Evolutionary conservation across 2,329 filamentous ascomycete species (phyloP), one percentile per base, ranked within the genome.

Genomic region (Pestalotiopsis fici): DNA sequence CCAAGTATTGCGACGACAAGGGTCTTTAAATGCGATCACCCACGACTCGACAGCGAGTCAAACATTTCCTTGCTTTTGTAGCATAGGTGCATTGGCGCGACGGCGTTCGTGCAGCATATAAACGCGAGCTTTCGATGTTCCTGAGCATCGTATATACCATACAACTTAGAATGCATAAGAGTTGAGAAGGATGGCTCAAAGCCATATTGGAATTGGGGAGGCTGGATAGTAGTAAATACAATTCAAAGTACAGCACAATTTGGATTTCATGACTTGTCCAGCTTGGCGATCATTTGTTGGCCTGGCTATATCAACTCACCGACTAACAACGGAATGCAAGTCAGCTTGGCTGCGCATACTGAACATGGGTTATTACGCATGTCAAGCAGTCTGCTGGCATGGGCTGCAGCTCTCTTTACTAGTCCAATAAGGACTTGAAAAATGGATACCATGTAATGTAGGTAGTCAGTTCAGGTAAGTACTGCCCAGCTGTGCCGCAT

Each of bases 1-100:
- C 87, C 0, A 85, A 85, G 65, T 88, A 89, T 75, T 90, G 87
- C 70, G 86, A 89, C 65, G 78, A 78, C 65, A 79, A 72, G 43
- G 72, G 75, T 50, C 47, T 72, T 15, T 78, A 68, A 70, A 54
- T 56, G 13, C 21, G n/a, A 56, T 9, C 3, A 31, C 64, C 54
- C 18, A 54, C 23, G 2, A 25, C 62, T 64, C 69, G 67, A 61
- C 57, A 37, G 60, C 61, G 59, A 65, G 68, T 50, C 18, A 21
- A 27, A 13, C 18, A 28, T 35, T 59, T 50, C 47, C 55, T n/a
- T 43, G 43, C 23, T 64, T 47, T 64, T 75, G 71, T 76, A 75
- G 63, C 72, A 56, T 73, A 72, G 37, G 69, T 72, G 68, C 71
- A 75, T 72, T 59, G 71, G 70, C 61, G 68, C 27, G 27, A 31